Base-by-base conservation (phyloP, 2,329 filamentous ascomycete genomes). In the Hymenoscyphus infarciens region DNA sequence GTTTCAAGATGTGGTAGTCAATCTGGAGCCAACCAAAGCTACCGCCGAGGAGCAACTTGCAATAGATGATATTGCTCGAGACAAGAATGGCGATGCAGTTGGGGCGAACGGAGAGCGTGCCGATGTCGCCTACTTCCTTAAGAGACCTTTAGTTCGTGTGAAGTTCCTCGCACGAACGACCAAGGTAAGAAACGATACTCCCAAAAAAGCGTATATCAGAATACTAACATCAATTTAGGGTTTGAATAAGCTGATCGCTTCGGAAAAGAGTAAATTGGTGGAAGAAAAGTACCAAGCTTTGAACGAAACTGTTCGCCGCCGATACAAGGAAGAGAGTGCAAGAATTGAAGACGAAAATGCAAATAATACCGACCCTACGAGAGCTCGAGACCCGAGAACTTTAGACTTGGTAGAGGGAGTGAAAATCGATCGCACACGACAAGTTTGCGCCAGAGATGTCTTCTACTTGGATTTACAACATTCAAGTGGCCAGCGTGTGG, bases 1-100 rank as follows among this genome's bases (percentile, higher is more conserved):
- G 0, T 99, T 98, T 75, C 90, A 97, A 71, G 93, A 96, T 73
- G 86, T 99, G 22, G 87, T 98, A 57, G 91, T 99, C 70, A 98
- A 97, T 73, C 85, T 98, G 38, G 92, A 92, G 1, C 90, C 92
- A 7, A 52, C 8, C 19, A 52, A 52, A 52, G 84, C 86, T 4
- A 85, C 88, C 38, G 85, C 88, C 56, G 81, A 86, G 45, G 82
- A 87, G 66, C 59, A 70, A 16, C 86, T 84, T 1, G 76, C 87
- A 1, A 73, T 87, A 59, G 80, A 84, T 64, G 84, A 82, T 1
- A 78, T 84, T 77, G 85, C 83, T 66, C 81, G 79, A 60, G 87
- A 88, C 60, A 83, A 83, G 62, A 79, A 87, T 61, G 88, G 89
- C 25, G 87, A 89, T 68, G 80, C 90, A 15, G 73, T 87, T 53